Percentiles rank a stretch among this genome's conserved stretches.
Conservation (phyloP, 2,329 filamentous ascomycete species). For the Pseudogymnoascus sp. region DNA sequence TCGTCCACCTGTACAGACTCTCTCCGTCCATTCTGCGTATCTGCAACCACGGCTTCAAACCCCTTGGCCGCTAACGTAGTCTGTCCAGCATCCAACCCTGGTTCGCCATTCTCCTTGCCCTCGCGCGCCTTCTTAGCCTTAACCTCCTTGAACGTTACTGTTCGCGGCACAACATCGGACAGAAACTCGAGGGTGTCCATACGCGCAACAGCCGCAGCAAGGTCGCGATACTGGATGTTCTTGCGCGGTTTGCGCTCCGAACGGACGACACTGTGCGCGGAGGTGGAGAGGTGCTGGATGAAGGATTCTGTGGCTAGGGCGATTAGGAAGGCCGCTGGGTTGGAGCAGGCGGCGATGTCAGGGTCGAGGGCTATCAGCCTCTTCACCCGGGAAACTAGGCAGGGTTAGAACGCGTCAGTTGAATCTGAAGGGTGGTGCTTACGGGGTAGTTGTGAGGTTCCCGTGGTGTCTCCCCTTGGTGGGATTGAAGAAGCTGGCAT, state of each 20-base stretch:
- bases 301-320: constrained; percentile 94
- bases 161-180: constrained; percentile 81
- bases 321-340: constrained; percentile 89
- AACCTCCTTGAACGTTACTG: constrained; percentile 69
- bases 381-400: constrained; percentile 81
- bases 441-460: constrained; percentile 80
- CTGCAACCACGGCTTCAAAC: constrained; percentile 18
- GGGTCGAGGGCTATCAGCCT: constrained; percentile 88
- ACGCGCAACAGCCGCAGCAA: constrained; percentile 76
- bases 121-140: constrained; percentile 52
- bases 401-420: constrained; percentile 12
- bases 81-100: constrained; percentile 21
- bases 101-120: constrained; percentile 22
- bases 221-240: constrained; percentile 92
- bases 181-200: constrained; percentile 95
- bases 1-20: not conserved
- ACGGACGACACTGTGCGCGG: constrained; percentile 81
- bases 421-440: constrained; percentile 34
- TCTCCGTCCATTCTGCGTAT: constrained; percentile 13
- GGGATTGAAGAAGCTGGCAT: constrained; percentile 86
- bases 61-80: constrained; percentile 20
- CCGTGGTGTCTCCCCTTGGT: constrained; percentile 73
- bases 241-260: constrained; percentile 84
- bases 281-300: constrained; percentile 80
- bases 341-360: constrained; percentile 78